Conservation (phyloP, 2,329 filamentous ascomycete genomes). For the Apiospora rasikravindrae region DNA sequence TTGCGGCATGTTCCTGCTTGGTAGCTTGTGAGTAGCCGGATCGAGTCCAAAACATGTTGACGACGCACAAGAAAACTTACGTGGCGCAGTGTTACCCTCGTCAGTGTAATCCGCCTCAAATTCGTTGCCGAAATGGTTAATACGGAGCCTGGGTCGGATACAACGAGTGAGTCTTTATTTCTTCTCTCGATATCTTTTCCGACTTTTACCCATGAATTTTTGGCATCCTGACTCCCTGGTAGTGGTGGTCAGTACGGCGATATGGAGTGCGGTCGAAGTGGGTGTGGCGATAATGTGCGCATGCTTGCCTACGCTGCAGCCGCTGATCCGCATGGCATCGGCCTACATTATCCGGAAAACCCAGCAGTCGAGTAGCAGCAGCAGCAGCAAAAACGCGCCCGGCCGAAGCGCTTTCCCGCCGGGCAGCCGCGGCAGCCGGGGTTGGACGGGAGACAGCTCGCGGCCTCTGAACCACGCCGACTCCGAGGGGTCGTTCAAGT, state of each 20-base stretch:
- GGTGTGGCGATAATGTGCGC: constrained; percentile 16
- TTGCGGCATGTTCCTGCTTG: constrained; percentile 20
- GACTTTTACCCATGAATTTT: too few species aligned
- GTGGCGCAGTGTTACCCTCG: not conserved
- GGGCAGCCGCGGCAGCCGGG: not conserved
- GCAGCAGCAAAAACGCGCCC: not conserved
- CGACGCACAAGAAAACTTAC: not conserved
- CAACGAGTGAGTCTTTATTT: not conserved
- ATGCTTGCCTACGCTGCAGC: constrained; percentile 19
- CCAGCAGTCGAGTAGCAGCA: not conserved
- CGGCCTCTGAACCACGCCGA: constrained; percentile 17
- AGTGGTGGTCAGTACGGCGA: constrained; percentile 4
- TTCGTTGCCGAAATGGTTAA: constrained; percentile 16
- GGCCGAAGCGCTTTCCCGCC: not conserved
- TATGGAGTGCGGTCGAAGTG: constrained; percentile 17
- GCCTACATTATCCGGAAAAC: not conserved
- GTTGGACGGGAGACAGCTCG: constrained; percentile 7
- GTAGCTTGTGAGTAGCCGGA: not conserved
- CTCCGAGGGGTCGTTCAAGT: constrained; percentile 11
- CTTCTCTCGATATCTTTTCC: not conserved
- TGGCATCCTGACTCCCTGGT: not conserved
- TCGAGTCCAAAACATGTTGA: not conserved
- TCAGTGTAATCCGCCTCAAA: constrained; percentile 18
- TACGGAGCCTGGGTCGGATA: not conserved
- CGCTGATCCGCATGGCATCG: constrained; percentile 16